Conservation (phyloP, 2,329 filamentous ascomycete genomes). For the Apiospora hydei region DNA sequence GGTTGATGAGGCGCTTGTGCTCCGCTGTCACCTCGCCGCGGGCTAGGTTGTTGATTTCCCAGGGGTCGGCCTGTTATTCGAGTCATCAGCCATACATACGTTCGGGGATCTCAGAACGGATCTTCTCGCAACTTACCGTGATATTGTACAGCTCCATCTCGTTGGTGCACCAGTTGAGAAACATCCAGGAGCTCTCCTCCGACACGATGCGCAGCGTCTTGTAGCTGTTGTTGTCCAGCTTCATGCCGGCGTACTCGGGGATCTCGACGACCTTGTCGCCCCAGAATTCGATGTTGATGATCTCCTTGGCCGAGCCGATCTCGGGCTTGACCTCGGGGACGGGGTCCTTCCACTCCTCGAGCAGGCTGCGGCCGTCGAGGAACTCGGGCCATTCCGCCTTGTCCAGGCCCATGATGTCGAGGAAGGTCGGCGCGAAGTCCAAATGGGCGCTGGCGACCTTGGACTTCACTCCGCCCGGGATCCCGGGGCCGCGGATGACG, state of each 20-base stretch:
- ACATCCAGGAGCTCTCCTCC: slow-evolving; percentile 56
- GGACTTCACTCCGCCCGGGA: slow-evolving; percentile 42
- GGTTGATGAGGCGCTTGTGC: slow-evolving; percentile 27
- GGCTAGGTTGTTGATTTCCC: slow-evolving; percentile 37
- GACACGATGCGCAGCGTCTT: slow-evolving; percentile 54
- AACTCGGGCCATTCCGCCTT: slow-evolving; percentile 30
- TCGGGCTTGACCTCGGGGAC: slow-evolving; percentile 38
- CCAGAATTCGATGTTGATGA: slow-evolving; percentile 54
- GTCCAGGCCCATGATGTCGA: slow-evolving; percentile 36
- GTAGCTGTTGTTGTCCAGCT: slow-evolving; percentile 39
- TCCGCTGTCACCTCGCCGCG: slow-evolving; percentile 12
- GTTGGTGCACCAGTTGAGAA: slow-evolving; percentile 60
- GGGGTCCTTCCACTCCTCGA: slow-evolving; percentile 49
- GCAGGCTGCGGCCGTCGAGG: slow-evolving; percentile 33
- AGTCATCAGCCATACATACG: no score
- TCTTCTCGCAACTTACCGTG: slow-evolving; percentile 28
- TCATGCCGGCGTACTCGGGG: slow-evolving; percentile 25
- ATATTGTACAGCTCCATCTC: slow-evolving; percentile 64
- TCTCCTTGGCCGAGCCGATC: slow-evolving; percentile 39
- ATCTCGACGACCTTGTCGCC: slow-evolving; percentile 33
- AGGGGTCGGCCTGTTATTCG: slow-evolving; percentile 30
- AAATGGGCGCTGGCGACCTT: slow-evolving; percentile 52
- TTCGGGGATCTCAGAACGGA: no score
- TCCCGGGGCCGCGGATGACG: slow-evolving; percentile 52
- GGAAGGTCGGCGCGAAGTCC: slow-evolving; percentile 54